Evolutionary conservation across 305 asterid species (phyloP), one percentile per base, ranked within the genome.

Genomic region (Solanum chacoense): DNA sequence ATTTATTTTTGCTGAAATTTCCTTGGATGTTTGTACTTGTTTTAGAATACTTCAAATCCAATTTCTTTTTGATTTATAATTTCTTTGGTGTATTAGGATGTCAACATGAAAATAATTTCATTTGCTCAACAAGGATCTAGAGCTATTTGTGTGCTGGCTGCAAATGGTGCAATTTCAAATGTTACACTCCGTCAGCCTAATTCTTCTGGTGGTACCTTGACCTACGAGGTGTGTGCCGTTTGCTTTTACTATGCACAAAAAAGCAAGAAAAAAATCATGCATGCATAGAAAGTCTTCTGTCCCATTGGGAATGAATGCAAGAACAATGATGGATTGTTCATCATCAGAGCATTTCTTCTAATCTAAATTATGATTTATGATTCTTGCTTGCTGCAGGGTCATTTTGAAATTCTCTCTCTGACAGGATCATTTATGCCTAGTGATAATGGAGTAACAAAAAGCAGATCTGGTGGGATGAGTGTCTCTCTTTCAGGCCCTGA

Each of bases 181-280:
- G 99, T 95, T 65, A 97, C 99, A 12, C 94, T 97, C 69, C 96
- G 95, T 38, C 99, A 97, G 90, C 92, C 98, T 22, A 94, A 90
- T 93, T 95, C 98, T 89, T 95, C 97, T n/a, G 99, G 99, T 85
- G 99, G 99, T 20, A 97, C 99, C 79, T 91, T 96, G 88, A 97
- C 98, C 29, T 97, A 96, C 29, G 99, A 96, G 98, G 99, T 95
- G 88, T 20, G 88, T 59, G 73, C 86, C 45, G 18, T 28, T 90
- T 4, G 20, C 80, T 31, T 80, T 6, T 84, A 28, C 69, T 20
- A 36, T 36, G 69, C 89, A 88, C 67, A 81, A 28, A 81, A 81
- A 18, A 16, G 28, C 32, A 42, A 42, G 28, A 28, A 50, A 29
- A 80, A 16, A 10, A 5, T 20, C 11, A 50, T 40, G 65, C 85